Percentiles rank a stretch among this genome's conserved stretches.
These are phyloP conservation scores for Saccharomycopsis fermentans DNA, from an alignment of 805 yeast genomes.

Conservation along the genomic window DNA sequence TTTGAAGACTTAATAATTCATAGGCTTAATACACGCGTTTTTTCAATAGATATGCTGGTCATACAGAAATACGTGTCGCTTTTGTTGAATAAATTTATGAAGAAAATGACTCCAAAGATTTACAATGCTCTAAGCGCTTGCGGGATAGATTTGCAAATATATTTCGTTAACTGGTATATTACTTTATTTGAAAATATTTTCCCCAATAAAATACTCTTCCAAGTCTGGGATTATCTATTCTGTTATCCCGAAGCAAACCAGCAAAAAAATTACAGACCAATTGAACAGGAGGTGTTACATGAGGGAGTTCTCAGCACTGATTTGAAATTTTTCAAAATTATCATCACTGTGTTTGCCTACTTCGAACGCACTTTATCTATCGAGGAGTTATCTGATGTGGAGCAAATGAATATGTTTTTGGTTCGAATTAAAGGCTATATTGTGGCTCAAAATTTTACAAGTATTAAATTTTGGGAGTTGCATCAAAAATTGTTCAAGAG, in stretches of 20 bases:
- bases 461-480: not conserved
- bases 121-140: slow-evolving; percentile 27
- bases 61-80: slow-evolving; percentile 34
- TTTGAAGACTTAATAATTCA: slow-evolving; percentile 40
- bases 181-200: slow-evolving; percentile 42
- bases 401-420: not conserved
- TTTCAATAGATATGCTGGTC: slow-evolving; percentile 26
- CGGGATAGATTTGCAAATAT: slow-evolving; percentile 37
- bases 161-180: slow-evolving; percentile 49
- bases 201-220: slow-evolving; percentile 41
- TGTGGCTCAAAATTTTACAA: not conserved
- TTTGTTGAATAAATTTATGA: slow-evolving; percentile 27
- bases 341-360: slow-evolving; percentile 30
- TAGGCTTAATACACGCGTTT: slow-evolving; percentile 36
- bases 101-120: slow-evolving; percentile 32
- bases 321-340: slow-evolving; percentile 24
- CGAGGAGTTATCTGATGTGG: not conserved
- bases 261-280: not conserved
- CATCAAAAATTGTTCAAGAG: not conserved
- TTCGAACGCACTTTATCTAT: slow-evolving; percentile 25
- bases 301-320: not conserved
- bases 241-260: slow-evolving; percentile 31
- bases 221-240: slow-evolving; percentile 40
- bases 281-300: not conserved
- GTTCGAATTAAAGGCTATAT: not conserved